Conservation (phyloP, 2,329 filamentous ascomycete species). For the Verticillium nonalfalfae region DNA sequence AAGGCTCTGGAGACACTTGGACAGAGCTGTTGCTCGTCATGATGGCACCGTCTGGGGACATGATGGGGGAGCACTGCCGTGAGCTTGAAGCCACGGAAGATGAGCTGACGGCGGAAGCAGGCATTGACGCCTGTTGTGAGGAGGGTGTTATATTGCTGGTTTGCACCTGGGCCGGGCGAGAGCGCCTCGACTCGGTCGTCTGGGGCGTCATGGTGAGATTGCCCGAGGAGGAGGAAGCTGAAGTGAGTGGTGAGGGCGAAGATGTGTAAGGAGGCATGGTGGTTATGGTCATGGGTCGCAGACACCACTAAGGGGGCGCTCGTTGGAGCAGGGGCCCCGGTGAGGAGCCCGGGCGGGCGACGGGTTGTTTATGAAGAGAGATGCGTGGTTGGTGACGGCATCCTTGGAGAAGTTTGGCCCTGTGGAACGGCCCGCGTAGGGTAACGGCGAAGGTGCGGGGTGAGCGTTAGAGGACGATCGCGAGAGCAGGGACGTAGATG, state of each 20-base stretch:
- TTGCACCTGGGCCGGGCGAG: conserved; percentile 41
- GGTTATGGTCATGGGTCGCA: conserved; percentile 1
- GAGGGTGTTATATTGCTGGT: conserved; percentile 29
- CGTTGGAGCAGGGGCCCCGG: conserved; percentile 5
- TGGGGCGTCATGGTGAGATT: conserved; percentile 36
- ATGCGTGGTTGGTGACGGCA: conserved; percentile 12
- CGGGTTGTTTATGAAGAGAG: conserved; percentile 11
- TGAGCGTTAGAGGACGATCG: conserved; percentile 7
- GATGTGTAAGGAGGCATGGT: conserved; percentile 19
- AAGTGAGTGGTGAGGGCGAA: conserved; percentile 19
- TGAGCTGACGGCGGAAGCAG: conserved; percentile 47
- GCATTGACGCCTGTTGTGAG: conserved; percentile 26
- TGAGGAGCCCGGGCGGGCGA: conserved; percentile 8
- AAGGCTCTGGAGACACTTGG: conserved; percentile 60
- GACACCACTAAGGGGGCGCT: not conserved
- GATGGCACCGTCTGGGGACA: conserved; percentile 47
- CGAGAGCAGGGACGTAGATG: conserved; percentile 3
- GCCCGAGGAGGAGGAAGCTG: conserved; percentile 19
- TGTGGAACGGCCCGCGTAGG: conserved; percentile 12
- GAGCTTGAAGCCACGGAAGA: conserved; percentile 51
- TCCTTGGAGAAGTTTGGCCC: conserved; percentile 11
- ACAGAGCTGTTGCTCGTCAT: conserved; percentile 58
- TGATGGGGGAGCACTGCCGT: conserved; percentile 48
- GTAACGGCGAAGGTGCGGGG: conserved; percentile 10
- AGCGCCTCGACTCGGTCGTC: conserved; percentile 29